phyloP scores from a whole-genome alignment of 805 yeast species.

The Candida multigemmis region DNA sequence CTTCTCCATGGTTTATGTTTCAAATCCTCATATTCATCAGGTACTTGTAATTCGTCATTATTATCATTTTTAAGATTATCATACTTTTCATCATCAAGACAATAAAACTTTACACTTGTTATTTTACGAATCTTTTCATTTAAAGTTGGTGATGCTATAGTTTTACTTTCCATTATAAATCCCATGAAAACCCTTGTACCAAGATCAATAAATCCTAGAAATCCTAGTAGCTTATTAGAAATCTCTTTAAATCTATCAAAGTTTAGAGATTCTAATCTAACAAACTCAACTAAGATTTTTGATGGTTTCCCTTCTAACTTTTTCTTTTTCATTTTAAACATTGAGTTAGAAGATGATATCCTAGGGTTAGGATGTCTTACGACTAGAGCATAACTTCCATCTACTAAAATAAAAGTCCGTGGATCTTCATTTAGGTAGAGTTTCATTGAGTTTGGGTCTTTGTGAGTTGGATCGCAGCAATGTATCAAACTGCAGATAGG shows the following conservation, averaged over 20 bases:
- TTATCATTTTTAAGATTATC: conserved; percentile 24
- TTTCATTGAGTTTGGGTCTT: conserved; percentile 33
- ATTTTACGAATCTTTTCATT: conserved; percentile 45
- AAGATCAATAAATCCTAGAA: conserved; percentile 51
- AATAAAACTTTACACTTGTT: conserved; percentile 55
- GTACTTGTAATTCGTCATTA: conserved; percentile 14
- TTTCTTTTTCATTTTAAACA: too few species aligned
- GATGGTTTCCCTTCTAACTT: conserved; percentile 2
- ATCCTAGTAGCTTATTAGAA: conserved; percentile 37
- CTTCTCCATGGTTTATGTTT: conserved; percentile 12
- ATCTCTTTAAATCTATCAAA: conserved; percentile 35
- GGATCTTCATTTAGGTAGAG: conserved; percentile 57
- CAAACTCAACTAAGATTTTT: conserved; percentile 44
- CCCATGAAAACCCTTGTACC: conserved; percentile 50
- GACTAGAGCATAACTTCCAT: conserved; percentile 49
- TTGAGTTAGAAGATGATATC: conserved; percentile 3
- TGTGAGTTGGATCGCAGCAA: background rate
- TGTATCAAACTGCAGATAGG: background rate
- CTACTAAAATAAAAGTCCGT: conserved; percentile 59
- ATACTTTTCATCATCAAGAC: conserved; percentile 48
- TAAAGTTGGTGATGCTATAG: conserved; percentile 52
- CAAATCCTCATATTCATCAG: conserved; percentile 9
- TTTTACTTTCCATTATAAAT: conserved; percentile 43
- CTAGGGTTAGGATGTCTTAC: conserved; percentile 40
- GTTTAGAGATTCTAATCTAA: conserved; percentile 31